These are phyloP conservation scores for Hygrophila difformis DNA, from an alignment of 257 asterid species.

Conservation along the genomic window DNA sequence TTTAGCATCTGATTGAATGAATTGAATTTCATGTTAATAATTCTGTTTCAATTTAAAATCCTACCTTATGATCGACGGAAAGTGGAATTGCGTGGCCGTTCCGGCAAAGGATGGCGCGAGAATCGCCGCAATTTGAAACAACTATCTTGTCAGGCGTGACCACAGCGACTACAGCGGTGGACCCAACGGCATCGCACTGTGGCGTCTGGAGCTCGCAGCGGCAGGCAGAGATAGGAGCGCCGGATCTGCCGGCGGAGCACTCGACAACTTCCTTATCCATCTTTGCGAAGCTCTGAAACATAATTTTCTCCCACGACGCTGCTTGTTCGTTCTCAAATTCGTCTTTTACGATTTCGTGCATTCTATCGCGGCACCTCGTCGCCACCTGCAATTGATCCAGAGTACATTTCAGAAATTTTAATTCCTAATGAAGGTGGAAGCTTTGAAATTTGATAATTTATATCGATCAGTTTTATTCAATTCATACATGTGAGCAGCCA, in stretches of 20 bases:
- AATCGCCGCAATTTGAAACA: constrained; percentile 89
- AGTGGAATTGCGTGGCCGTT: constrained; percentile 80
- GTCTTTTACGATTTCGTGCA: constrained; percentile 78
- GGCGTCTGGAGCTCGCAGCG: constrained; percentile 86
- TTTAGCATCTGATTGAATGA: neutral
- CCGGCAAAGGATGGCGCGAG: constrained; percentile 93
- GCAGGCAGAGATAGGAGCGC: constrained; percentile 32
- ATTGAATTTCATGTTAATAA: no score
- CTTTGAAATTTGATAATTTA: no score
- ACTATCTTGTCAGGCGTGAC: constrained; percentile 66
- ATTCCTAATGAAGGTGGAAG: no score
- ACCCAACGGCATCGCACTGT: constrained; percentile 94
- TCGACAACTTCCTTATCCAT: constrained; percentile 74
- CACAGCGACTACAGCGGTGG: constrained; percentile 86
- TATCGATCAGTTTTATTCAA: no score
- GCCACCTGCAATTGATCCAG: constrained; percentile 57
- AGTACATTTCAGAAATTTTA: constrained; percentile 6
- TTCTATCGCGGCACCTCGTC: constrained; percentile 61
- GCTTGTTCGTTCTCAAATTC: constrained; percentile 37
- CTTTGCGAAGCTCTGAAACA: constrained; percentile 48
- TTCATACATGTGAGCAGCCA: constrained; percentile 92
- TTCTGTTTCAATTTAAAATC: no score
- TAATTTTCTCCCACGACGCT: constrained; percentile 46
- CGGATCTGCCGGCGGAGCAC: constrained; percentile 21
- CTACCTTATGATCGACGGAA: constrained; percentile 84